Percentiles rank a stretch among this genome's conserved stretches.
These are phyloP conservation scores for Sporothrix phasma DNA, from an alignment of 2,329 filamentous ascomycete species.

Conservation along the genomic window DNA sequence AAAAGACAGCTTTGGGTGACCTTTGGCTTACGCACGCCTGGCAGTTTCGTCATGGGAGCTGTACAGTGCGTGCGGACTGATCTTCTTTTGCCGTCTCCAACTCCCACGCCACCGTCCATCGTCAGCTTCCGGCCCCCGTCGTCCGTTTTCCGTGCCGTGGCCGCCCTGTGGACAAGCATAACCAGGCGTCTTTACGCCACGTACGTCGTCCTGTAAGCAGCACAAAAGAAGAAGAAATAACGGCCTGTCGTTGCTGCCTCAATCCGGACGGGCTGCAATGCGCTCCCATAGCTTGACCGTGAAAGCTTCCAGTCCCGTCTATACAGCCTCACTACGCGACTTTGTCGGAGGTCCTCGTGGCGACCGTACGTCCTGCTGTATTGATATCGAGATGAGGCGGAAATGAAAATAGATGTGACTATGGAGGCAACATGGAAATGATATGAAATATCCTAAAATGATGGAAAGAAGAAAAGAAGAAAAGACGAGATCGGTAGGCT, in stretches of 20 bases:
- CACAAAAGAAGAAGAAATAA: background rate
- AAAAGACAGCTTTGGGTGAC: too few relatives aligned
- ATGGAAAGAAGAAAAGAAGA: too few relatives aligned
- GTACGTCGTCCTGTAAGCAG: too few relatives aligned
- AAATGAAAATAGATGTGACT: background rate
- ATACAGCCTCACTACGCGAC: too few relatives aligned
- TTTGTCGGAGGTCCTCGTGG: background rate
- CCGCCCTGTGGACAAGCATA: background rate
- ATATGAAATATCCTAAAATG: too few relatives aligned
- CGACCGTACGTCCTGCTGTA: background rate
- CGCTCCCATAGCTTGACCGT: too few relatives aligned
- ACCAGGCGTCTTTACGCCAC: too few relatives aligned
- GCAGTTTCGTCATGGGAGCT: background rate
- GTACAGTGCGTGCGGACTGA: background rate
- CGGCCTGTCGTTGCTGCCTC: too few relatives aligned
- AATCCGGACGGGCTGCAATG: too few relatives aligned
- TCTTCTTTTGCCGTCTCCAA: background rate
- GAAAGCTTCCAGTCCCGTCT: background rate
- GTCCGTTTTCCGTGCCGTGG: slow-evolving; percentile 4
- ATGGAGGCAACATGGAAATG: background rate
- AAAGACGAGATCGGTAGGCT: background rate
- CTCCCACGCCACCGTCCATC: background rate
- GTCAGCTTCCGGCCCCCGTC: background rate
- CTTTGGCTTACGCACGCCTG: slow-evolving; percentile 1
- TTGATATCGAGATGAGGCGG: too few relatives aligned